Percentiles rank a stretch among this genome's conserved stretches.
Conservation (phyloP, 2,329 filamentous ascomycete species). For the Cytospora schulzeri region DNA sequence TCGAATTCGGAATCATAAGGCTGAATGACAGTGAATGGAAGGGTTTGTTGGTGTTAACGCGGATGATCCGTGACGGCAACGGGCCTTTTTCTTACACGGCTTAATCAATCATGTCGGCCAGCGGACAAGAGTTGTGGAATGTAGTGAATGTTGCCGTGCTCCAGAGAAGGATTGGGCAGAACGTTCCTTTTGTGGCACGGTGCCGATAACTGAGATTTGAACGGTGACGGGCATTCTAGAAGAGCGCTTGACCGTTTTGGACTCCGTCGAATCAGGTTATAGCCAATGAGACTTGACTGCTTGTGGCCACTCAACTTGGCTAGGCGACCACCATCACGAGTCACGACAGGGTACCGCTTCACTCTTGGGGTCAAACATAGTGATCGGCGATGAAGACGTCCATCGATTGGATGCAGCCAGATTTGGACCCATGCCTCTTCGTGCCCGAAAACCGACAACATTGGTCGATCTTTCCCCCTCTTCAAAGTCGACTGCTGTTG, state of each 20-base stretch:
- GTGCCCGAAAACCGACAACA: neutral
- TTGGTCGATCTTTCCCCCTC: neutral
- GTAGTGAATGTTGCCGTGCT: neutral
- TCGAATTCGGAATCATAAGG: slow-evolving; percentile 18
- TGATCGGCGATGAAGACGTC: slow-evolving; percentile 7
- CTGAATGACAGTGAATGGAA: neutral
- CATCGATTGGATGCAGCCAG: slow-evolving; percentile 14
- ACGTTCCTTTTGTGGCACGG: slow-evolving; percentile 3
- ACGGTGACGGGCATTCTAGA: slow-evolving; percentile 15
- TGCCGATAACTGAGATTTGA: neutral
- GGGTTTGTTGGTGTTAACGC: neutral
- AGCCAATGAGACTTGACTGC: neutral
- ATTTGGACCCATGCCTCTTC: slow-evolving; percentile 11
- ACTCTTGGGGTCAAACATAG: slow-evolving; percentile 19
- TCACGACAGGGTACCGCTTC: slow-evolving; percentile 13
- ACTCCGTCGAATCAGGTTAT: neutral
- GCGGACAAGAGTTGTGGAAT: slow-evolving; percentile 9
- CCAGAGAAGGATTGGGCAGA: neutral
- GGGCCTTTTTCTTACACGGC: neutral
- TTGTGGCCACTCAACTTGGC: neutral
- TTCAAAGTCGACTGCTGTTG: neutral
- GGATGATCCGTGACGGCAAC: slow-evolving; percentile 12
- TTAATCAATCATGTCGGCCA: slow-evolving; percentile 24
- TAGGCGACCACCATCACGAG: neutral
- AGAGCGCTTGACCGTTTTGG: slow-evolving; percentile 22